phyloP scores from a whole-genome alignment of 352 stramenopile genomes.

The Globisporangium spiculum region DNA sequence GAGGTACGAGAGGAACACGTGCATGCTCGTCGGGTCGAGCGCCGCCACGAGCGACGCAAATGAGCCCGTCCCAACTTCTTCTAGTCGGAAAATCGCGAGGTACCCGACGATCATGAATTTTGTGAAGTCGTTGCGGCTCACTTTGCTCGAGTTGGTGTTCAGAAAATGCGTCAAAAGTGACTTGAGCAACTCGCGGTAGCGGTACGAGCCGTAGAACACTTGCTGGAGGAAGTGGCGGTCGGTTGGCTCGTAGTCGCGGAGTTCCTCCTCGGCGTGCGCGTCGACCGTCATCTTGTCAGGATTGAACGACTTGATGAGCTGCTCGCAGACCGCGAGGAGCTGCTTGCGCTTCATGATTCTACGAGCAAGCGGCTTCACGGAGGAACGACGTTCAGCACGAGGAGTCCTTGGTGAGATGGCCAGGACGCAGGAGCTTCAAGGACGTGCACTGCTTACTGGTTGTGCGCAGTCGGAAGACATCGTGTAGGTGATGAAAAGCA shows the following conservation, averaged over 20 bases:
- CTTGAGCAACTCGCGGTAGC: conserved; percentile 86
- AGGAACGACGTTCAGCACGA: neutral
- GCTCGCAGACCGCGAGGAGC: conserved; percentile 59
- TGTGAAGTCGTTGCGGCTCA: conserved; percentile 86
- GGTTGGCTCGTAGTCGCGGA: conserved; percentile 32
- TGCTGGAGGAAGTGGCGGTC: conserved; percentile 83
- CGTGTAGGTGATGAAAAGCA: neutral
- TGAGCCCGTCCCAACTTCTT: conserved; percentile 71
- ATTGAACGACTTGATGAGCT: conserved; percentile 77
- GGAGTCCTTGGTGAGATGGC: neutral
- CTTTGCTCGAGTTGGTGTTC: conserved; percentile 67
- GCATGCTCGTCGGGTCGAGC: conserved; percentile 84
- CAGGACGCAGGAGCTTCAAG: neutral
- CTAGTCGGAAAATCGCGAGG: conserved; percentile 85
- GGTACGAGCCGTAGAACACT: conserved; percentile 88
- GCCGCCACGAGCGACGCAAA: conserved; percentile 62
- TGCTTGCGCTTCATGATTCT: conserved; percentile 74
- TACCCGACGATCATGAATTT: conserved; percentile 91
- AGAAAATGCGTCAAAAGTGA: conserved; percentile 81
- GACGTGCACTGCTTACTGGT: neutral
- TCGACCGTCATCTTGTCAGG: conserved; percentile 72
- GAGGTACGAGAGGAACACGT: conserved; percentile 84
- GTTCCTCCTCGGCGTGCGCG: conserved; percentile 65
- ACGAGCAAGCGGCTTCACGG: neutral
- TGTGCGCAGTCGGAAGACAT: neutral